These are phyloP conservation scores for Phaeosphaeriaceae sp. DNA, from an alignment of 2,329 filamentous ascomycete genomes.

Conservation along the genomic window DNA sequence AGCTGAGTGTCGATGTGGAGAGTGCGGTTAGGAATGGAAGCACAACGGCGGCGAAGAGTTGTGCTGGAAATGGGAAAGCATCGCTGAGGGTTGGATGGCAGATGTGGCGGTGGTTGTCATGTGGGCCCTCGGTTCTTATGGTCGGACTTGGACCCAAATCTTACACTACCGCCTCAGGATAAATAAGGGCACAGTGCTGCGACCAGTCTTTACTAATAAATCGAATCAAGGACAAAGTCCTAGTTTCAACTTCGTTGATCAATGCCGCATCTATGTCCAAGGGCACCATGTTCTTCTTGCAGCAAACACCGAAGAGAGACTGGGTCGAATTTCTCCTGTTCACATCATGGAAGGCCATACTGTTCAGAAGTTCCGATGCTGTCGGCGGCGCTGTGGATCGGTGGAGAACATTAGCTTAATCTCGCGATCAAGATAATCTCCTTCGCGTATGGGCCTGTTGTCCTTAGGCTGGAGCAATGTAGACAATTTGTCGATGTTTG, in stretches of 20 bases:
- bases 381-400: too few relatives aligned
- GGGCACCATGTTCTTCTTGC: too few relatives aligned
- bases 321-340: too few relatives aligned
- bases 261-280: too few relatives aligned
- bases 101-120: conserved; percentile 81
- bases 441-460: too few relatives aligned
- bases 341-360: too few relatives aligned
- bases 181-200: conserved; percentile 83
- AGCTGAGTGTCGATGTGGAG: conserved; percentile 72
- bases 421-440: too few relatives aligned
- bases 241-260: conserved; percentile 62
- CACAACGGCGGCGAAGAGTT: conserved; percentile 79
- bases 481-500: conserved; percentile 70
- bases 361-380: too few relatives aligned
- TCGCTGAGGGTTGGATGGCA: conserved; percentile 69
- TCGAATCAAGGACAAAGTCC: conserved; percentile 78
- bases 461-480: too few relatives aligned
- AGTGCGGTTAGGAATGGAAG: conserved; percentile 78
- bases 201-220: conserved; percentile 89
- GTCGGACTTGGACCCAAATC: conserved; percentile 72
- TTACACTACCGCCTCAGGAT: conserved; percentile 77
- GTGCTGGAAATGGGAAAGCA: conserved; percentile 77
- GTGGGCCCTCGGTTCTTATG: too few relatives aligned
- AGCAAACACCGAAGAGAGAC: too few relatives aligned
- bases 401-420: too few relatives aligned